Conservation (phyloP, 345 rosid species). For the Cardamine chenopodiifolia region DNA sequence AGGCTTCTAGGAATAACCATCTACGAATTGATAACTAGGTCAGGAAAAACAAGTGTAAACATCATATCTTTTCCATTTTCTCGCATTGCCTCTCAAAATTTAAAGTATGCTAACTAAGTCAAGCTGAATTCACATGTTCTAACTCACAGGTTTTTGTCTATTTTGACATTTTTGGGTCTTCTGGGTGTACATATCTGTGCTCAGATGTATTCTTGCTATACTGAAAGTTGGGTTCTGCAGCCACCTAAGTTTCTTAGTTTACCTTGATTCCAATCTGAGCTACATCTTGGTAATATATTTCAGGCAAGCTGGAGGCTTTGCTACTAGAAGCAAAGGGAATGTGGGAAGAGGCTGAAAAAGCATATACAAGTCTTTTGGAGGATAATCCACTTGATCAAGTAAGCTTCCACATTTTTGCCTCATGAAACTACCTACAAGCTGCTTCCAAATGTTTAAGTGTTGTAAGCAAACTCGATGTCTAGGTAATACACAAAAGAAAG, state of each 20-base stretch:
- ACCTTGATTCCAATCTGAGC: constrained; percentile 17
- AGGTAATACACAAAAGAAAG: constrained; percentile 84
- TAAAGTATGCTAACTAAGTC: not conserved
- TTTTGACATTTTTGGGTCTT: constrained; percentile 18
- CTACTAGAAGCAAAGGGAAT: constrained; percentile 93
- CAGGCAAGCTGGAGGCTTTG: constrained; percentile 88
- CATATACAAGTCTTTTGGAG: constrained; percentile 83
- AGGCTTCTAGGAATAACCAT: constrained; percentile 7
- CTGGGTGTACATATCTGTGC: constrained; percentile 11
- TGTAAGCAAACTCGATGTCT: constrained; percentile 16
- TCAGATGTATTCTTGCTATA: constrained; percentile 5
- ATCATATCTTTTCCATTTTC: not conserved
- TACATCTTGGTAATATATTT: constrained; percentile 36
- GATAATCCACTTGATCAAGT: constrained; percentile 93
- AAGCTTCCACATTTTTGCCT: constrained; percentile 30
- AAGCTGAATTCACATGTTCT: not conserved
- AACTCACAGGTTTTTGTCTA: not conserved
- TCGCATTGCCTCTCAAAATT: not conserved
- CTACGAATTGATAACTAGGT: not conserved
- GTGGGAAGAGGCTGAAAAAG: constrained; percentile 92
- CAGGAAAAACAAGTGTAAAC: not conserved
- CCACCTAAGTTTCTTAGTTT: constrained; percentile 11
- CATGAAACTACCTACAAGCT: constrained; percentile 11
- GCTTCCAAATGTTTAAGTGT: constrained; percentile 14
- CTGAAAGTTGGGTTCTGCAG: constrained; percentile 17